These are phyloP conservation scores for Leishmania gerbilli DNA, from an alignment of 208 protist genomes.

Conservation along the genomic window DNA sequence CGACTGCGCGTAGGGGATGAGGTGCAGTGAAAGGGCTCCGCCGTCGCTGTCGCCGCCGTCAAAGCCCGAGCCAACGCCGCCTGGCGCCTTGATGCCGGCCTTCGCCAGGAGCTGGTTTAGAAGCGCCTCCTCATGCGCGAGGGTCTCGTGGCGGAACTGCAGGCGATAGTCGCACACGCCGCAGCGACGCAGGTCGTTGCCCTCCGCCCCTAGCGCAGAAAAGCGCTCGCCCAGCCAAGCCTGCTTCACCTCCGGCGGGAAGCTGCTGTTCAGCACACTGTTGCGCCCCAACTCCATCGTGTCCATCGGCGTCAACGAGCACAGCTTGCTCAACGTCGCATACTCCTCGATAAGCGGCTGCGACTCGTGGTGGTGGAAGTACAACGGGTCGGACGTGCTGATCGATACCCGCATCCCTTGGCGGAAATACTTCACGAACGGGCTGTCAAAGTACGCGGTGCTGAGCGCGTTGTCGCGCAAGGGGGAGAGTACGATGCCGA, in stretches of 20 bases:
- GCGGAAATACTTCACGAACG: slow-evolving; percentile 94
- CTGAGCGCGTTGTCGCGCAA: slow-evolving; percentile 97
- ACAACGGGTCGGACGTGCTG: slow-evolving; percentile 96
- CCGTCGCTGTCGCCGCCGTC: slow-evolving; percentile 7
- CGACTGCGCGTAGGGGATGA: slow-evolving; percentile 49
- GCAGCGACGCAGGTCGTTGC: slow-evolving; percentile 69
- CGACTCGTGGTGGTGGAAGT: slow-evolving; percentile 86
- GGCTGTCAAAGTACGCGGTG: slow-evolving; percentile 95
- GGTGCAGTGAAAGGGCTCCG: slow-evolving; percentile 27
- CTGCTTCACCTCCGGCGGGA: slow-evolving; percentile 69
- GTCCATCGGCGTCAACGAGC: slow-evolving; percentile 75
- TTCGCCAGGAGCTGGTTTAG: slow-evolving; percentile 75
- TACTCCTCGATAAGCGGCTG: slow-evolving; percentile 91
- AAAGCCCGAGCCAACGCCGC: slow-evolving; percentile 8
- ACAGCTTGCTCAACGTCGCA: slow-evolving; percentile 84
- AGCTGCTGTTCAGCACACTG: slow-evolving; percentile 90
- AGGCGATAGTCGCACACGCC: slow-evolving; percentile 84
- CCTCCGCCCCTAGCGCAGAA: slow-evolving; percentile 31
- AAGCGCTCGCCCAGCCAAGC: slow-evolving; percentile 80
- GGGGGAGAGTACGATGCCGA: slow-evolving; percentile 97
- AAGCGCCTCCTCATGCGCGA: slow-evolving; percentile 80
- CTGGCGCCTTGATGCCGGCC: slow-evolving; percentile 46
- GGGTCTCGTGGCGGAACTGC: slow-evolving; percentile 78
- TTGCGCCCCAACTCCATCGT: slow-evolving; percentile 89
- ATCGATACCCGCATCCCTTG: slow-evolving; percentile 97